phyloP scores from a whole-genome alignment of 208 protist species.

The Crithidia fasciculata region DNA sequence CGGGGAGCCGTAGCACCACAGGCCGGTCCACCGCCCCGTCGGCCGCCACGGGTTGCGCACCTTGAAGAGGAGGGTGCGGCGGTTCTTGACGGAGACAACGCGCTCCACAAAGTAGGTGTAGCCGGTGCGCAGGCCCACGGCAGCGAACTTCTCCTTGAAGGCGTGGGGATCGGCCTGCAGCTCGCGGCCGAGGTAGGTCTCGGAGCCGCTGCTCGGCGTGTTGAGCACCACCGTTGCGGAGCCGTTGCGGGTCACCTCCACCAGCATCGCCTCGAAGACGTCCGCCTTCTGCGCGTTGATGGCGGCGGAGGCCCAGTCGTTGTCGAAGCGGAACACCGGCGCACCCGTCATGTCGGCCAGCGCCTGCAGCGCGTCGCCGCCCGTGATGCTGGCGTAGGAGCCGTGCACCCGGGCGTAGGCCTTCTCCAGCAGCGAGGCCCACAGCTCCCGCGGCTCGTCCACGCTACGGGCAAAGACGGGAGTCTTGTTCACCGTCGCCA shows the following conservation, averaged over 20 bases:
- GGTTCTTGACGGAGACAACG: slow-evolving; percentile 24
- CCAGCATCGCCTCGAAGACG: not conserved
- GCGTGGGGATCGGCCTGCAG: slow-evolving; percentile 17
- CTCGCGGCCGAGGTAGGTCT: slow-evolving; percentile 31
- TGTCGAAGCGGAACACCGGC: slow-evolving; percentile 52
- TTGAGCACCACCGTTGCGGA: slow-evolving; percentile 45
- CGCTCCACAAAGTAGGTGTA: slow-evolving; percentile 51
- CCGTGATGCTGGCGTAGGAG: slow-evolving; percentile 71
- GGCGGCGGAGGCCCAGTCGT: slow-evolving; percentile 44
- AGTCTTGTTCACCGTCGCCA: slow-evolving; percentile 41
- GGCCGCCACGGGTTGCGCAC: slow-evolving; percentile 46
- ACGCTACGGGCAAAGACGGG: slow-evolving; percentile 42
- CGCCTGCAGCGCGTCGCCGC: slow-evolving; percentile 63
- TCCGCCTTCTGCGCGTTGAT: slow-evolving; percentile 24
- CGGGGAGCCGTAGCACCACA: slow-evolving; percentile 31
- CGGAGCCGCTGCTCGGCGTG: slow-evolving; percentile 48
- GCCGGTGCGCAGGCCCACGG: slow-evolving; percentile 34
- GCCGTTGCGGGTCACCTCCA: slow-evolving; percentile 13
- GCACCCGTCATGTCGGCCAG: slow-evolving; percentile 69
- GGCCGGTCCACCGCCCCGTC: slow-evolving; percentile 24
- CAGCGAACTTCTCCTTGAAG: slow-evolving; percentile 27
- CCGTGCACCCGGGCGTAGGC: slow-evolving; percentile 88
- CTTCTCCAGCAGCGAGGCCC: slow-evolving; percentile 81
- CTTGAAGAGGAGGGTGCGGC: slow-evolving; percentile 39
- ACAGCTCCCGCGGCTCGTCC: slow-evolving; percentile 59